These are phyloP conservation scores for Talaromyces sp. DNA, from an alignment of 2,329 filamentous ascomycete species.

Conservation along the genomic window DNA sequence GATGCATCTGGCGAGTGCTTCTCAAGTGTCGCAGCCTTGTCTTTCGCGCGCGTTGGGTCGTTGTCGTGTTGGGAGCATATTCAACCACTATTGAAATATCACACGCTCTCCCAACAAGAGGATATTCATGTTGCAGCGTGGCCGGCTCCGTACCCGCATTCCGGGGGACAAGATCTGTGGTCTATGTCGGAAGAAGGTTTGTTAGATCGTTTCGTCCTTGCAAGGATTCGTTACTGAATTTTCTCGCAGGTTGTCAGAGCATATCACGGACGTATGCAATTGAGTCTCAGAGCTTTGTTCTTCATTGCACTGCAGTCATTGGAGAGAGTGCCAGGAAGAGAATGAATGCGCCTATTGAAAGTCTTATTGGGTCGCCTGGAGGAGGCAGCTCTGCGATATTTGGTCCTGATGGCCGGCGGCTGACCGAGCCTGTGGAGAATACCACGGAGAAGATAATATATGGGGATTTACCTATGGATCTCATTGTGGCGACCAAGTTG, in stretches of 20 bases:
- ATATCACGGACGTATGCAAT: conserved; percentile 60
- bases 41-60: conserved; percentile 46
- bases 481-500: conserved; percentile 37
- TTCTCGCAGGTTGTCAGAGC: conserved; percentile 35
- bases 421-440: conserved; percentile 42
- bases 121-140: conserved; percentile 55
- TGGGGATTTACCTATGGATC: conserved; percentile 52
- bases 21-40: conserved; percentile 43
- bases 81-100: conserved; percentile 55
- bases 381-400: conserved; percentile 53
- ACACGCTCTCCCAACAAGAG: conserved; percentile 49
- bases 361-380: conserved; percentile 44
- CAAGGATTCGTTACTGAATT: neutral
- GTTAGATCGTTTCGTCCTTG: neutral
- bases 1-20: conserved; percentile 48
- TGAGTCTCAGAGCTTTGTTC: conserved; percentile 58
- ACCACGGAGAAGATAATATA: conserved; percentile 52
- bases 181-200: conserved; percentile 36
- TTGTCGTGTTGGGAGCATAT: conserved; percentile 57
- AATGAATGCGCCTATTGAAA: conserved; percentile 46
- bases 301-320: conserved; percentile 56
- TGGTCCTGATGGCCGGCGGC: conserved; percentile 54
- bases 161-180: conserved; percentile 27
- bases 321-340: conserved; percentile 47
- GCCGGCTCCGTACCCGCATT: conserved; percentile 38